Percentiles rank a stretch among this genome's conserved stretches.
Conservation (phyloP, 257 asterid genomes). For the Lithospermum erythrorhizon region DNA sequence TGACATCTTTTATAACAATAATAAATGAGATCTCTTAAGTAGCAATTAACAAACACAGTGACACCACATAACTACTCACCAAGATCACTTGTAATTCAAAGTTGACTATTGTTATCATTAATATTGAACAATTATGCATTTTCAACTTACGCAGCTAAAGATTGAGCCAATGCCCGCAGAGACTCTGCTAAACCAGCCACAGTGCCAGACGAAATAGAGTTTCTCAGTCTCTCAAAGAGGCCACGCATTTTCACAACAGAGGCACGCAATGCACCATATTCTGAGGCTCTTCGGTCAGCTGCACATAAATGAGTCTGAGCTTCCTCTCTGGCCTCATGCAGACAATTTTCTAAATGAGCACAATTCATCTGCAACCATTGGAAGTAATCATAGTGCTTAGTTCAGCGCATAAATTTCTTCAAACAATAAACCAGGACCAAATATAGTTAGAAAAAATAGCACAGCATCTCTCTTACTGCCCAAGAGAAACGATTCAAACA, state of each 20-base stretch:
- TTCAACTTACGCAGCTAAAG: constrained; percentile 50
- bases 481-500: background rate
- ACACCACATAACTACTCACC: too few species aligned
- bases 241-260: constrained; percentile 79
- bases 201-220: constrained; percentile 56
- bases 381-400: background rate
- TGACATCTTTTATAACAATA: too few species aligned
- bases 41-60: too few species aligned
- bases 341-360: constrained; percentile 85
- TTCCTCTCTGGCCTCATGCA: constrained; percentile 92
- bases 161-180: constrained; percentile 53
- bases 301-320: constrained; percentile 94
- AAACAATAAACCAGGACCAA: background rate
- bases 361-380: constrained; percentile 38
- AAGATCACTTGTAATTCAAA: background rate
- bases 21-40: too few species aligned
- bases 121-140: background rate
- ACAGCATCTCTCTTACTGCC: background rate
- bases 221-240: constrained; percentile 75
- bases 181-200: constrained; percentile 54
- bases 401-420: background rate
- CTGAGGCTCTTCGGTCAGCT: constrained; percentile 84
- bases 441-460: background rate
- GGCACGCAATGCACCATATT: constrained; percentile 70
- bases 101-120: background rate